Percentiles rank a stretch among this genome's conserved stretches.
phyloP scores from a whole-genome alignment of 1,139 yeast species.

The Diutina siamensis region DNA sequence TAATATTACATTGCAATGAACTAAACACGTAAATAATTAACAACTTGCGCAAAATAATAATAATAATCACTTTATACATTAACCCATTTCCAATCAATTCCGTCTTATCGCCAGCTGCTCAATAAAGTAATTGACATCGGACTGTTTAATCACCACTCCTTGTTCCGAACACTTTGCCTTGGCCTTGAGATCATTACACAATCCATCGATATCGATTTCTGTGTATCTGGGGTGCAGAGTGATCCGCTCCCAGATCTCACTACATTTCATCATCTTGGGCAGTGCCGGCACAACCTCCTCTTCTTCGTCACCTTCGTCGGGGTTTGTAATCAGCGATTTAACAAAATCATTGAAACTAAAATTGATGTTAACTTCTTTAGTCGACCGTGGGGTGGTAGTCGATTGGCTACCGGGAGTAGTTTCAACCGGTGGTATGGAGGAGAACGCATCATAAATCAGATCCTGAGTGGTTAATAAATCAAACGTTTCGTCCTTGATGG shows the following conservation, averaged over 20 bases:
- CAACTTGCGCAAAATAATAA: too few relatives aligned
- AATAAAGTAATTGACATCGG: constrained; percentile 62
- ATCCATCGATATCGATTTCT: constrained; percentile 85
- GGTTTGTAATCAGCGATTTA: constrained; percentile 13
- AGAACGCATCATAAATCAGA: constrained; percentile 55
- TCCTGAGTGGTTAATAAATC: constrained; percentile 45
- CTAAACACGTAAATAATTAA: too few relatives aligned
- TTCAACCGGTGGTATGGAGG: not conserved
- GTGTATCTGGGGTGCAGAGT: constrained; percentile 89
- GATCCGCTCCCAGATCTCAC: constrained; percentile 94
- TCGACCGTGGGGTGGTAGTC: not conserved
- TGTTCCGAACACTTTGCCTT: constrained; percentile 94
- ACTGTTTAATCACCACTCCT: constrained; percentile 76
- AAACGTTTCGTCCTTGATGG: constrained; percentile 18
- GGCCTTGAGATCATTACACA: constrained; percentile 74
- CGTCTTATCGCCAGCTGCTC: constrained; percentile 12
- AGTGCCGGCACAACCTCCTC: constrained; percentile 6
- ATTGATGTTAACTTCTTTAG: constrained; percentile 13
- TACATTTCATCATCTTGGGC: constrained; percentile 41
- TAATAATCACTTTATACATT: not conserved
- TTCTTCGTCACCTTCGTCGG: too few relatives aligned
- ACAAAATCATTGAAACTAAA: constrained; percentile 30
- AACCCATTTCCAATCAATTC: not conserved
- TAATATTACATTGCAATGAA: too few relatives aligned
- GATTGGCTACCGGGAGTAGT: not conserved